These are phyloP conservation scores for Rosa hybrid DNA, from an alignment of 331 rosid species.

Conservation along the genomic window DNA sequence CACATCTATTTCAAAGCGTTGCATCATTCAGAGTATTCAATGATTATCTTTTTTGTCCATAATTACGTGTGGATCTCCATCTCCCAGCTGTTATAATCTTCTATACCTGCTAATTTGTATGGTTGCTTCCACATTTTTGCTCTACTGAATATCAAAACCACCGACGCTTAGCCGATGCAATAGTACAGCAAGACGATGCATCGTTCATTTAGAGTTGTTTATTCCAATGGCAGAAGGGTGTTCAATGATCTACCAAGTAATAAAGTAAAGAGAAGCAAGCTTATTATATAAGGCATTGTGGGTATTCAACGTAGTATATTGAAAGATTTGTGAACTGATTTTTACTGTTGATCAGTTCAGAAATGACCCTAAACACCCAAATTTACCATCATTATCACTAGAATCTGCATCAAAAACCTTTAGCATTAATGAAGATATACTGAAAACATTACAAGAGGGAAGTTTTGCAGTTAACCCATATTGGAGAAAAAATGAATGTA, in stretches of 20 bases:
- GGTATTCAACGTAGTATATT: background rate
- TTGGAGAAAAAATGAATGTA: background rate
- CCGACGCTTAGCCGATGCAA: background rate
- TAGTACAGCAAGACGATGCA: background rate
- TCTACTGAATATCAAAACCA: slow-evolving; percentile 4
- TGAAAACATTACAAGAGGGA: background rate
- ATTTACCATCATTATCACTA: background rate
- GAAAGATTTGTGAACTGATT: background rate
- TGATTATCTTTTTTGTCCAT: background rate
- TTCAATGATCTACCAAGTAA: background rate
- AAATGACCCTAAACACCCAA: background rate
- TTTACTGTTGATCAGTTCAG: background rate
- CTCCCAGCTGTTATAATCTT: slow-evolving; percentile 1
- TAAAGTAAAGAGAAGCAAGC: background rate
- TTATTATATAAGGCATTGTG: background rate
- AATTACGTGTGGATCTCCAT: background rate
- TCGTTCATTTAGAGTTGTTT: slow-evolving; percentile 2
- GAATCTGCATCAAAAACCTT: background rate
- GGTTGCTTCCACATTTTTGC: background rate
- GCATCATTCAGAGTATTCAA: background rate
- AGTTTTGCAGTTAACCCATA: background rate
- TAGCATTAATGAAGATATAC: background rate
- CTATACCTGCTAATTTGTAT: background rate
- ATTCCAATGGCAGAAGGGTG: slow-evolving; percentile 5
- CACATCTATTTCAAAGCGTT: background rate